These are phyloP conservation scores for Amanita rubescens DNA, from an alignment of 768 basidiomycete genomes.

Conservation along the genomic window DNA sequence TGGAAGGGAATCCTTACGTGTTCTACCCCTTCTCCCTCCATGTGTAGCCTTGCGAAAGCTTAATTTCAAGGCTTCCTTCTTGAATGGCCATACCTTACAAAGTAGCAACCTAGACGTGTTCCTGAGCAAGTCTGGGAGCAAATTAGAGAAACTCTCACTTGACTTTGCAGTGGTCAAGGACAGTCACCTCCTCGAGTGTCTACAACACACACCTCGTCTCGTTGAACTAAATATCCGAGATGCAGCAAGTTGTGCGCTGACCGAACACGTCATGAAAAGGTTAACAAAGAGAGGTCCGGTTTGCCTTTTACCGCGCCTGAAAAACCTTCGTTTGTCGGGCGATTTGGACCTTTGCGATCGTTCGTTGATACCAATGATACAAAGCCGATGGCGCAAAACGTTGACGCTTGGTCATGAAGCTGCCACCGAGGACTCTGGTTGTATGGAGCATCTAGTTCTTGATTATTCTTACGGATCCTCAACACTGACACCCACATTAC, in stretches of 20 bases:
- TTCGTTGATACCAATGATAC: slow-evolving; percentile 1
- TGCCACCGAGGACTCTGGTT: background rate
- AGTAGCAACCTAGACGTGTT: background rate
- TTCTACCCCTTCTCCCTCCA: background rate
- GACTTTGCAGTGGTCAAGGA: background rate
- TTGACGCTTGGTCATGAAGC: background rate
- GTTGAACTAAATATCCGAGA: background rate
- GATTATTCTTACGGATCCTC: background rate
- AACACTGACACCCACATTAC: background rate
- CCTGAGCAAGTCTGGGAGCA: background rate
- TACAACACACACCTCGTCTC: background rate
- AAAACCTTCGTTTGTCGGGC: background rate
- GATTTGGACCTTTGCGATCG: background rate
- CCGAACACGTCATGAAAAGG: background rate
- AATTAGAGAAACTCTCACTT: background rate
- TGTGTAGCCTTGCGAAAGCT: background rate
- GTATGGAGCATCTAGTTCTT: background rate
- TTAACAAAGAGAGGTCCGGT: background rate
- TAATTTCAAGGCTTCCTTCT: background rate
- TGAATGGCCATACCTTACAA: background rate
- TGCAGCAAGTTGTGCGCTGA: background rate
- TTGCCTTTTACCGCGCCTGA: background rate
- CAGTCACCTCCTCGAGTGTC: background rate
- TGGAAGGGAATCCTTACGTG: background rate
- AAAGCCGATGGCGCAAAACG: background rate